Conservation (phyloP, 371 early-diverging fungal genomes). For the Encephalitozoon romaleae region DNA sequence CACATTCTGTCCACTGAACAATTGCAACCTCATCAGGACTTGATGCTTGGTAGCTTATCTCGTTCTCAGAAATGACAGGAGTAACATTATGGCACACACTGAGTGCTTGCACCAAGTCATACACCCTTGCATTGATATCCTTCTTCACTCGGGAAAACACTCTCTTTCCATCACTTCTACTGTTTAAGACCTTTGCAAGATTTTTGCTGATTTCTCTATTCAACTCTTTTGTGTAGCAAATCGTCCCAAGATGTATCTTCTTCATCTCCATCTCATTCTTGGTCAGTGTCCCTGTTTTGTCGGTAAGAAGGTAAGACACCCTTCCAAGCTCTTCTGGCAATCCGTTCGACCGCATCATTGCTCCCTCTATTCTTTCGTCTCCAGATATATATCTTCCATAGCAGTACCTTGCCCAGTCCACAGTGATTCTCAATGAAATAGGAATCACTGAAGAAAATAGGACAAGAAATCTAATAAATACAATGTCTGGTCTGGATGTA, state of each 20-base stretch:
- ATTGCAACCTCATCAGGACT: slow-evolving; percentile 98
- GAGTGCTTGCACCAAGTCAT: slow-evolving; percentile 73
- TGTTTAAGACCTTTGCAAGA: neutral
- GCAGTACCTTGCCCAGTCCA: slow-evolving; percentile 87
- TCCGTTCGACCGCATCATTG: slow-evolving; percentile 77
- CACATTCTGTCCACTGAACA: slow-evolving; percentile 79
- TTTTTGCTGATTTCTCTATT: slow-evolving; percentile 45
- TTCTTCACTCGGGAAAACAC: slow-evolving; percentile 21
- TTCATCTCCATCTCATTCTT: slow-evolving; percentile 95
- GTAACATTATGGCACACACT: slow-evolving; percentile 81
- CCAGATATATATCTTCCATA: slow-evolving; percentile 65
- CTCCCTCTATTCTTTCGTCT: slow-evolving; percentile 63
- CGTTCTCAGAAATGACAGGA: slow-evolving; percentile 60
- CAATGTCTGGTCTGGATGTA: slow-evolving; percentile 74
- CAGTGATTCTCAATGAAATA: slow-evolving; percentile 82
- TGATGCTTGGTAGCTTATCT: slow-evolving; percentile 77
- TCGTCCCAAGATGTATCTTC: slow-evolving; percentile 86
- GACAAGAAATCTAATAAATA: slow-evolving; percentile 81
- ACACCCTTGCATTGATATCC: slow-evolving; percentile 63
- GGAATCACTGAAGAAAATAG: slow-evolving; percentile 93
- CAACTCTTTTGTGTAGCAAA: slow-evolving; percentile 77
- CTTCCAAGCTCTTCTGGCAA: slow-evolving; percentile 98
- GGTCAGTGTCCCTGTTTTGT: slow-evolving; percentile 99
- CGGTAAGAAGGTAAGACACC: slow-evolving; percentile 84
- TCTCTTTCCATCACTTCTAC: neutral